Base-by-base conservation (phyloP, 2,329 filamentous ascomycete genomes). In the Cladorrhinum sp. region DNA sequence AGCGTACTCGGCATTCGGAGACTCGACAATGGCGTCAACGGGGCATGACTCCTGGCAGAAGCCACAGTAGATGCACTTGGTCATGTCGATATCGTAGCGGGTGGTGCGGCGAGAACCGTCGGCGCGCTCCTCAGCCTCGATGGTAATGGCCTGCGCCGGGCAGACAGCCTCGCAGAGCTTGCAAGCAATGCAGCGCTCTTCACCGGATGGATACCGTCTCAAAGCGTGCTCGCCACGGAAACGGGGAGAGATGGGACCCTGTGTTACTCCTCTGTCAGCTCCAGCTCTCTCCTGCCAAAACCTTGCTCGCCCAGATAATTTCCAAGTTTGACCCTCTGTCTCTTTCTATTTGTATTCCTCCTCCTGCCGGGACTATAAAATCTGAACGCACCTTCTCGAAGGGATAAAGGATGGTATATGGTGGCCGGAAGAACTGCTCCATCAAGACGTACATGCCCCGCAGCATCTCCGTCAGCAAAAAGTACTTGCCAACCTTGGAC, bases 31-130 rank as follows among this genome's bases (percentile, higher is more conserved):
- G 62, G 95, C 95, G 79, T 99, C 95, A 59, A 99, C 95, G 50
- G 95, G 95, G 80, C 95, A 99, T 67, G 91, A 96, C 82, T 99
- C 95, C 82, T 97, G 94, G 86, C 95, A 98, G 81, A 96, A 96
- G 56, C 95, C 95, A 77, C 95, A 98, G 86, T 98, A 99, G 79
- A 99, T 99, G 82, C 95, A 99, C 85, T 99, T 99, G 73, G 95
- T 98, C 95, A 99, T 99, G 80, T 99, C 95, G 74, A 99, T 97
- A 76, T 99, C 95, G 80, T 99, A 99, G 75, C 94, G 88, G 62
- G 94, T 97, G 56, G 95, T 99, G 74, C 95, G 87, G 77, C 95
- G 88, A 73, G 91, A 96, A 66, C 95, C 95, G 72, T 99, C 95
- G 73, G 91, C 91, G 74, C 95, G 92, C 83, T 99, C 95, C 78